Evolutionary conservation across 2,329 filamentous ascomycete species (phyloP), one percentile per base, ranked within the genome.

Genomic region (Cladosporium oxysporum): DNA sequence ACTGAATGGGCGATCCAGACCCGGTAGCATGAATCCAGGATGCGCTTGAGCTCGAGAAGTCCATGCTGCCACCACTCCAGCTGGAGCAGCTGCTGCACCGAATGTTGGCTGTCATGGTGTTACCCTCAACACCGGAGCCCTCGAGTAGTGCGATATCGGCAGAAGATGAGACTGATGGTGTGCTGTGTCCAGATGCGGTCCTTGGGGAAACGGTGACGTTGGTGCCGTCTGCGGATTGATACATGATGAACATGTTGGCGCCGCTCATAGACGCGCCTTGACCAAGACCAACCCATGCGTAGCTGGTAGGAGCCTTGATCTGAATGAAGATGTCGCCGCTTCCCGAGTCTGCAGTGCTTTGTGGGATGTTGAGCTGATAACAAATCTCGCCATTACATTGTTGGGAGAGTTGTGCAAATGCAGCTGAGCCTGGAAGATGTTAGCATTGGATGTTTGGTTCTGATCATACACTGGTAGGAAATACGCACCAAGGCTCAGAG

Each of bases 171-270:
- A 79, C 73, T 18, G 72, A 67, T 2, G 85, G 85, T 68, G 77
- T 69, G 3, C 62, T 67, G 35, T 85, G 73, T 7, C 83, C 83
- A 14, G 71, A 77, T 10, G 81, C 81, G 7, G 78, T 69, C 49
- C 86, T 77, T 11, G 85, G 83, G 3, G 85, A 87, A 10, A 88
- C 69, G 0, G 86, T 88, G 16, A 88, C 83, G 68, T 87, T 87
- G 52, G 76, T 80, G 29, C 84, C 82, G 44, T 76, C 76, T 47
- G 80, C 76, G 29, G 82, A 80, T n/a, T 83, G 80, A 70, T 88
- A 88, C 6, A 87, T 78, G 52, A 88, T 76, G 71, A 88, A 87
- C 57, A 88, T 87, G 73, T 87, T 86, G 6, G 86, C 75, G 26
- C 81, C 82, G 18, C 74, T 69, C 86, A 88, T 88, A 23, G 73